Base-by-base conservation (phyloP, 2,329 filamentous ascomycete genomes). In the Ascochyta pisi region DNA sequence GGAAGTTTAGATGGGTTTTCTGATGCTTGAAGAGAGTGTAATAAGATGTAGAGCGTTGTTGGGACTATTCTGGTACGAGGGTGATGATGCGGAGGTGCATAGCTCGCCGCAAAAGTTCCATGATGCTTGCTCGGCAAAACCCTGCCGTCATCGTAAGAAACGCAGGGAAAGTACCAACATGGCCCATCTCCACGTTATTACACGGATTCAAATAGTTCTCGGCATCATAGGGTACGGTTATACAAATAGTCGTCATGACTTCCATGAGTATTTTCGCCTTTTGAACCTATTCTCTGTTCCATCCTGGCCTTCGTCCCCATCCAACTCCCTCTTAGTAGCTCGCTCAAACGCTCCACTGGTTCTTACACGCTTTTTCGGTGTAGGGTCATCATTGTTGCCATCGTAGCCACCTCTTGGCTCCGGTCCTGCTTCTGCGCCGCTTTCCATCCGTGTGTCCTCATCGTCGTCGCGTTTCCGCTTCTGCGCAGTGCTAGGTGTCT, bases 381-480 rank as follows among this genome's bases (percentile, higher is more conserved):
- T 64, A 13, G 42, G 42, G 12, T 49, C 48, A 37, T 44, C 44
- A 6, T 38, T 46, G n/a, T 33, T 40, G 42, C 61, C 63, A 29
- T 65, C 58, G 22, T 50, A 50, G 48, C 65, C 62, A 19, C 57
- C 54, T 37, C 54, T 40, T 45, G 45, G 40, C 15, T 63, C 60
- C 16, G 60, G 56, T 12, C 66, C 68, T 9, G 49, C 52, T 2
- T 64, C 65, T 16, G 44, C 58, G 3, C 60, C 54, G 23, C 56
- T 64, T 10, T 59, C 67, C 53, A 63, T 59, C 15, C 38, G 59
- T 4, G 60, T 54, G 10, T 63, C 63, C 29, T 67, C 70, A 22
- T 68, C 64, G 4, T 61, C 63, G 43, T 69, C 58, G 45, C 63
- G 68, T 57, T 74, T 74, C 37, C 71, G 67, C 54, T 74, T 74